These are phyloP conservation scores for Jamesozyma hellenica DNA, from an alignment of 805 yeast species.

Conservation along the genomic window DNA sequence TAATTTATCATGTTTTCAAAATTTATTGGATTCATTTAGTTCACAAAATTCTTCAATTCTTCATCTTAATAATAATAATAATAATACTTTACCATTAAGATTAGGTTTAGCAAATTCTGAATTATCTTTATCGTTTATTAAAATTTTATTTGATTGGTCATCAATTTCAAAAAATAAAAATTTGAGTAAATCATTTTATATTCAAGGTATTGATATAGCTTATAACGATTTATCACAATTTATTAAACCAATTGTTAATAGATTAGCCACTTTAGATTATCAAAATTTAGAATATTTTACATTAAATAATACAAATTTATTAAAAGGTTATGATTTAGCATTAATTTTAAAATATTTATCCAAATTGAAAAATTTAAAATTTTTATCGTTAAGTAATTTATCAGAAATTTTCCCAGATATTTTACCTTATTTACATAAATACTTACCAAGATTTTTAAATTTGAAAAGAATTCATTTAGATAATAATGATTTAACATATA, in stretches of 20 bases:
- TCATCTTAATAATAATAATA: background rate
- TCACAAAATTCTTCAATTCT: constrained; percentile 12
- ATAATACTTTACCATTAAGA: constrained; percentile 25
- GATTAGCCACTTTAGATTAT: constrained; percentile 15
- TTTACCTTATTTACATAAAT: constrained; percentile 45
- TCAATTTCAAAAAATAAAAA: constrained; percentile 16
- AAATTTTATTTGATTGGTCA: constrained; percentile 50
- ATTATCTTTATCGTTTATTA: constrained; percentile 46
- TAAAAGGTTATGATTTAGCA: constrained; percentile 43
- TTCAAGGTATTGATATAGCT: constrained; percentile 67
- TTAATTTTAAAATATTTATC: constrained; percentile 42
- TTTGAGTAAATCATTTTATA: constrained; percentile 8
- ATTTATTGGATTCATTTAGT: constrained; percentile 48
- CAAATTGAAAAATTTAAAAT: constrained; percentile 48
- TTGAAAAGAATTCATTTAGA: constrained; percentile 64
- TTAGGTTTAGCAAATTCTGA: constrained; percentile 74
- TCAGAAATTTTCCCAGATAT: constrained; percentile 56
- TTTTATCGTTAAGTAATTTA: constrained; percentile 66
- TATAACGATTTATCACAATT: constrained; percentile 52
- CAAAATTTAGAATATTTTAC: constrained; percentile 41
- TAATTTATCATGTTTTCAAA: constrained; percentile 36
- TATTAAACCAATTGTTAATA: constrained; percentile 23
- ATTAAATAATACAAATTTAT: constrained; percentile 51
- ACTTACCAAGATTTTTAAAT: constrained; percentile 56
- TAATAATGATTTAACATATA: constrained; percentile 47